Conservation (phyloP, 106 monocot genomes). For the Allium fistulosum region DNA sequence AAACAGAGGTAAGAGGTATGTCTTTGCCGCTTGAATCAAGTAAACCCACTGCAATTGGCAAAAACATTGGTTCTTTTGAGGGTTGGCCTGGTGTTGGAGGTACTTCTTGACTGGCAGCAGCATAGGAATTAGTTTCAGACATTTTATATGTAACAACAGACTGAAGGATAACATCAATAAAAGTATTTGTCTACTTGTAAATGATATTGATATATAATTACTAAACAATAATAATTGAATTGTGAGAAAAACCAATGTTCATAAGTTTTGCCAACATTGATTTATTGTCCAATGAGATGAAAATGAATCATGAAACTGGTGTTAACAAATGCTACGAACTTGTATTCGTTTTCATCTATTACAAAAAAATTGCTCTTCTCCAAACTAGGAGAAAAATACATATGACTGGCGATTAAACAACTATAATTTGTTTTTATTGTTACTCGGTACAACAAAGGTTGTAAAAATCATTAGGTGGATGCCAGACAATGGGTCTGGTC, state of each 20-base stretch:
- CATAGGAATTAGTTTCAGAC: too few species aligned
- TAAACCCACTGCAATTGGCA: constrained; percentile 84
- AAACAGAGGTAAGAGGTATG: constrained; percentile 69
- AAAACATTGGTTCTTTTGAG: constrained; percentile 89
- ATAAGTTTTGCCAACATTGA: background rate
- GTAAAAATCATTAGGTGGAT: too few species aligned
- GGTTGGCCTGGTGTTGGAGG: constrained; percentile 91
- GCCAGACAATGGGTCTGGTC: too few species aligned
- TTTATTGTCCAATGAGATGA: background rate
- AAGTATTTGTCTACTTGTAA: background rate
- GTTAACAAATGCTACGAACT: background rate
- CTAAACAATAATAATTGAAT: background rate
- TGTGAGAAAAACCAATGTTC: background rate
- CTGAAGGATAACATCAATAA: background rate
- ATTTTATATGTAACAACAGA: background rate
- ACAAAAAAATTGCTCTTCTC: background rate
- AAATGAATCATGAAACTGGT: too few species aligned
- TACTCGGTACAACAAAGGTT: too few species aligned
- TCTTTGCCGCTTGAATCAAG: constrained; percentile 78
- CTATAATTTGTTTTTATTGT: too few species aligned
- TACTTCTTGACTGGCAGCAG: constrained; percentile 70
- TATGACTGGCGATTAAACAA: too few species aligned
- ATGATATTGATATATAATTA: background rate
- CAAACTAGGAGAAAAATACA: background rate
- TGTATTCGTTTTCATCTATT: background rate